Percentiles rank a stretch among this genome's conserved stretches.
phyloP scores from a whole-genome alignment of 371 early-diverging fungal species.

The Basidiobolus meristosporus region DNA sequence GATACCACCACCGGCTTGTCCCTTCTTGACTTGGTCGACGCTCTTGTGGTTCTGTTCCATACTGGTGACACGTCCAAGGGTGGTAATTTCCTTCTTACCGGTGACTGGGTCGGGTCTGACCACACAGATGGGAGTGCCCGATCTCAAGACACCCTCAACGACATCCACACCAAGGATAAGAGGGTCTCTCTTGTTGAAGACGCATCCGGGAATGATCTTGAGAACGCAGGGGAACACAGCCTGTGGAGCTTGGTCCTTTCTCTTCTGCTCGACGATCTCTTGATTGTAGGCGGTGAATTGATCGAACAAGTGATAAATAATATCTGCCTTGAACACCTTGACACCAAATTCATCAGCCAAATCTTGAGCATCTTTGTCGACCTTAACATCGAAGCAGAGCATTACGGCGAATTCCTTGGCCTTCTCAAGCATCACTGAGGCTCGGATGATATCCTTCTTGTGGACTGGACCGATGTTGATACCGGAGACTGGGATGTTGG shows the following conservation, averaged over 20 bases:
- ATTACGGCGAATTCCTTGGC: conserved; percentile 78
- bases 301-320: conserved; percentile 99
- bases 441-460: conserved; percentile 94
- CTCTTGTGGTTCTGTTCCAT: conserved; percentile 95
- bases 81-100: conserved; percentile 38
- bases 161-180: conserved; percentile 97
- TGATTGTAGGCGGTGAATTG: conserved; percentile 72
- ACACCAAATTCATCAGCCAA: conserved; percentile 87
- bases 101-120: conserved; percentile 62
- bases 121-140: conserved; percentile 94
- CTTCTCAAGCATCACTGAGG: conserved; percentile 83
- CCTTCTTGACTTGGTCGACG: conserved; percentile 68
- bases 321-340: conserved; percentile 93
- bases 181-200: conserved; percentile 95
- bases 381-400: conserved; percentile 98
- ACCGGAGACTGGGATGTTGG: conserved; percentile 93
- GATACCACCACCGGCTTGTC: conserved; percentile 72
- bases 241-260: conserved; percentile 68
- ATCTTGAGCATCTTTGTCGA: conserved; percentile 91
- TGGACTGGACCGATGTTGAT: conserved; percentile 98
- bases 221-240: conserved; percentile 96
- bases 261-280: conserved; percentile 61
- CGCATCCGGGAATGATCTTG: conserved; percentile 84
- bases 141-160: conserved; percentile 76
- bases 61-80: conserved; percentile 85